Base-by-base conservation (phyloP, 805 yeast genomes). In the Candida boidinii region DNA sequence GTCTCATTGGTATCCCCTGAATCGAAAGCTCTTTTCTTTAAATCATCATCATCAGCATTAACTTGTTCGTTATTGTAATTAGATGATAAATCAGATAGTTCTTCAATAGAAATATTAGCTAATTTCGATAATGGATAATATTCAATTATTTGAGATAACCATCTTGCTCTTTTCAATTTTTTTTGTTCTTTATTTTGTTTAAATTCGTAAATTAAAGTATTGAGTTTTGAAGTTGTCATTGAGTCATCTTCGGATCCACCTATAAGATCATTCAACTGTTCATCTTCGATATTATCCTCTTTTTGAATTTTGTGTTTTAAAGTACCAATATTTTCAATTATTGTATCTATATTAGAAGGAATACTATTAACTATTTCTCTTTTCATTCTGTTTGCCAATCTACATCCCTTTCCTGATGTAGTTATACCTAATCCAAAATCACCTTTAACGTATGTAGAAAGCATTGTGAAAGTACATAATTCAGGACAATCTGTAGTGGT, bases 131-230 rank as follows among this genome's bases (percentile, higher is more conserved):
- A 62, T 3, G 97, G 97, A 48, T 74, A 88, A 53, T 90, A 88
- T 47, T 88, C 96, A 32, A 90, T 90, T 33, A 87, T 73, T 49
- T 88, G 96, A 3, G 87, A 73, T 34, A 88, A 60, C 94, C 95
- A 90, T 47, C 94, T 68, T 18, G 85, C 66, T 45, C 92, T 65
- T 46, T 76, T 76, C 23, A 64, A 49, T 39, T 68, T 74, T 40
- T 63, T 62, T 34, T 72, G 68, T 34, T 68, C 66, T 36, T 62
- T 67, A 7, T 70, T 60, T 69, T 67, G 68, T 36, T 66, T 63
- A 43, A 74, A 73, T 43, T 79, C 87, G 16, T 67, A 59, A 5
- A 80, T 75, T 28, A 84, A 65, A 19, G 65, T 49, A 54, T 85
- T 85, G 38, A 85, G 64, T 30, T 64, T 64, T 23, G 67, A 60